These are phyloP conservation scores for Metarhizium anisopliae DNA, from an alignment of 2,329 filamentous ascomycete species.

Conservation along the genomic window DNA sequence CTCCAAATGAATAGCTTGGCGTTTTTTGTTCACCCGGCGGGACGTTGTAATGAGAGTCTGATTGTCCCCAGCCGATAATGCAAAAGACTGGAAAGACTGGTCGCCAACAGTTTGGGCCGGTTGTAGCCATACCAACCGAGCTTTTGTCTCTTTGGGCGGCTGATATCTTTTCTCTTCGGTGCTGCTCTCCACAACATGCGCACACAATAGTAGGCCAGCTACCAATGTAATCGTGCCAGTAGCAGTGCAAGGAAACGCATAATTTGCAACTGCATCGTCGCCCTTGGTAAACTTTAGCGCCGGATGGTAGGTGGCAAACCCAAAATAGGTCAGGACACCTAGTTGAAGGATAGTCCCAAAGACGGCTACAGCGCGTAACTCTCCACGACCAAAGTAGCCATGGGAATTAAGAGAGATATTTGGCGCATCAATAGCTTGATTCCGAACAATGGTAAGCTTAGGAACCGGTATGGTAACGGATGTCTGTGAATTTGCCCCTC, in stretches of 20 bases:
- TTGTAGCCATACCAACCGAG: conserved; percentile 21
- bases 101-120: background rate
- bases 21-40: background rate
- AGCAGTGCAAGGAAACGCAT: conserved; percentile 17
- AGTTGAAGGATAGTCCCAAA: background rate
- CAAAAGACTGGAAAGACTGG: background rate
- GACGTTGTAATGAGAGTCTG: background rate
- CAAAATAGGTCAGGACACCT: background rate
- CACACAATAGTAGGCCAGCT: conserved; percentile 19
- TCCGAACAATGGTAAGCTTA: background rate
- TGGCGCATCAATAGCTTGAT: background rate
- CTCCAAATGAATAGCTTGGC: background rate
- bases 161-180: conserved; percentile 15
- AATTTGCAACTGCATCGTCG: conserved; percentile 2
- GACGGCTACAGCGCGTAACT: background rate
- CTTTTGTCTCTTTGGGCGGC: background rate
- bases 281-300: background rate
- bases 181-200: conserved; percentile 21
- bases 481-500: background rate
- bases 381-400: background rate
- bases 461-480: background rate
- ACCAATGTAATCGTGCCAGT: conserved; percentile 19
- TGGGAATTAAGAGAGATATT: background rate
- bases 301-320: background rate
- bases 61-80: background rate